Conservation (phyloP, 164 flowering plant genomes). For the Macadamia integrifolia region DNA sequence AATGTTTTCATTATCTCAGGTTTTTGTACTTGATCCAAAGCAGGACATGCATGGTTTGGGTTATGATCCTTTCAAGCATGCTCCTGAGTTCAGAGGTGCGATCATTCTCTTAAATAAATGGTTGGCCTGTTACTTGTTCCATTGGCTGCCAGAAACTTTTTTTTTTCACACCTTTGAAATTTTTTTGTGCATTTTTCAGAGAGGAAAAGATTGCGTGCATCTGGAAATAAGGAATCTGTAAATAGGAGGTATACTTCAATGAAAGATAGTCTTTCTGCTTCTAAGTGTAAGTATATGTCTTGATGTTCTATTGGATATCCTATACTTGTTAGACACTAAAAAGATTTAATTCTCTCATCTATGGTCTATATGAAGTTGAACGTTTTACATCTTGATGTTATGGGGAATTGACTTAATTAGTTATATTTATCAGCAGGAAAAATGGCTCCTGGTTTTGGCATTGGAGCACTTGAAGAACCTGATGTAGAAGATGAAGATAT, state of each 20-base stretch:
- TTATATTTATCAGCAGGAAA: conserved; percentile 61
- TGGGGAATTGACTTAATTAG: conserved; percentile 5
- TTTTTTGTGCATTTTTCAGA: conserved; percentile 36
- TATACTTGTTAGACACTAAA: not conserved
- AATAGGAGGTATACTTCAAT: conserved; percentile 26
- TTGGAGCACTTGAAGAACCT: conserved; percentile 96
- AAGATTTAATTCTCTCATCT: not conserved
- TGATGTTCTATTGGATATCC: not conserved
- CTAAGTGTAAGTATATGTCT: conserved; percentile 66
- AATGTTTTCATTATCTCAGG: conserved; percentile 28
- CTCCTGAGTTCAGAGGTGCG: conserved; percentile 90
- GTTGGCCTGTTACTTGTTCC: not conserved
- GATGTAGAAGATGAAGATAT: conserved; percentile 94
- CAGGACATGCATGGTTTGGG: conserved; percentile 93
- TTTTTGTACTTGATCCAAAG: conserved; percentile 73
- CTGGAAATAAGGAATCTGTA: conserved; percentile 30
- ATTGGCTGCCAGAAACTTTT: not conserved
- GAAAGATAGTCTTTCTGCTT: conserved; percentile 47
- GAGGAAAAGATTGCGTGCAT: conserved; percentile 49
- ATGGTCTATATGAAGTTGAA: conserved; percentile 1
- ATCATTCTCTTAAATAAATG: conserved; percentile 9
- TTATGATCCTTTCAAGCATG: conserved; percentile 91
- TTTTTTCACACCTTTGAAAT: not conserved
- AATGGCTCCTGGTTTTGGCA: conserved; percentile 91
- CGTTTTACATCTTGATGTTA: conserved; percentile 7